Percentiles rank a stretch among this genome's conserved stretches.
These are phyloP conservation scores for Vicia villosa DNA, from an alignment of 306 rosid genomes.

Conservation along the genomic window DNA sequence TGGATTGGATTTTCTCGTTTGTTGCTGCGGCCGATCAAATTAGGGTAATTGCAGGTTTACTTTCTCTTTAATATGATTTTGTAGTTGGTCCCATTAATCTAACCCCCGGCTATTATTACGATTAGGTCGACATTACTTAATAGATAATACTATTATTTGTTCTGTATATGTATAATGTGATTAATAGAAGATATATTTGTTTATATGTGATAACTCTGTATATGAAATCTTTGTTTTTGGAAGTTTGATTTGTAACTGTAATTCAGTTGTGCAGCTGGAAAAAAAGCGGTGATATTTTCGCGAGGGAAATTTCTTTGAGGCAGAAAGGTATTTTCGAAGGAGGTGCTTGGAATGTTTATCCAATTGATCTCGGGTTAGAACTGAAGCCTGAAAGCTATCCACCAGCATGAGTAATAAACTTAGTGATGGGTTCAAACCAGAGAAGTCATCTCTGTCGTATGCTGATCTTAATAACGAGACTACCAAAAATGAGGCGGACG, in stretches of 20 bases:
- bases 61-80: neutral
- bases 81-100: neutral
- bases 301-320: constrained; percentile 31
- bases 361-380: constrained; percentile 47
- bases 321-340: constrained; percentile 30
- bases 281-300: constrained; percentile 35
- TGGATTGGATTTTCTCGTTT: constrained; percentile 33
- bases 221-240: constrained; percentile 19
- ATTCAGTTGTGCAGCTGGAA: constrained; percentile 42
- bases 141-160: no score
- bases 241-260: constrained; percentile 36
- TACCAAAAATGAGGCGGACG: constrained; percentile 41
- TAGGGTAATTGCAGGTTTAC: constrained; percentile 8
- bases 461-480: constrained; percentile 62
- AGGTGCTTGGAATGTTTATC: constrained; percentile 20
- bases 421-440: constrained; percentile 45
- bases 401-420: constrained; percentile 52
- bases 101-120: neutral
- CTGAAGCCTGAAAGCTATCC: constrained; percentile 38
- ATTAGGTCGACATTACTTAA: no score
- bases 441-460: constrained; percentile 52
- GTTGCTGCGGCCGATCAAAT: neutral
- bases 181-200: neutral
- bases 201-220: neutral
- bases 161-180: constrained; percentile 26